Base-by-base conservation (phyloP, 1,139 yeast genomes). In the Kodamaea sp. region DNA sequence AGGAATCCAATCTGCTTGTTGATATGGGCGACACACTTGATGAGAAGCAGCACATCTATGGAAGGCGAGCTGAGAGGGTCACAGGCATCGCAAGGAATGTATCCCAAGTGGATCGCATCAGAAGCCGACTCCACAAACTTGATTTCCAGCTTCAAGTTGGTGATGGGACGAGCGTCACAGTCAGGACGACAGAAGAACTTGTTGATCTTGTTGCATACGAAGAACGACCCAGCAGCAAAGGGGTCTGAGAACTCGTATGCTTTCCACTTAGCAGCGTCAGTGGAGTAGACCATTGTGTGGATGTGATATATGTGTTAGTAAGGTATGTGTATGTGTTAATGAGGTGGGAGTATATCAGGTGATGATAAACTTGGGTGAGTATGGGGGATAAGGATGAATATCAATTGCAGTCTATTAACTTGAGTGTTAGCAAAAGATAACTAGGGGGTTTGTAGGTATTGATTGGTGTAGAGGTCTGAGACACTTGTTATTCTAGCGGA, bases 181-280 rank as follows among this genome's bases (percentile, higher is more conserved):
- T 78, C 83, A 2, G 90, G 89, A 38, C 86, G 75, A 48, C 89
- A 83, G 38, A 75, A 73, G 19, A 50, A 44, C 34, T 63, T 62
- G 24, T 56, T 55, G 21, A 61, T 50, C 42, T 62, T 65, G 53
- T 76, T 73, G 49, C 78, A 71, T 15, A 78, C 81, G 31, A 58
- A 55, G 47, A 80, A 80, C 15, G 76, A 59, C 18, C 74, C 76
- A 2, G 81, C 73, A 8, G 86, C 82, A 48, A 78, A 79, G 1
- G 87, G 87, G 51, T 80, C 87, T 41, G 75, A 68, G 51, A 78
- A 78, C 50, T 78, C 83, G 53, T 77, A 80, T 2, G 86, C 86
- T 40, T 73, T 77, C 83, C 83, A 78, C 47, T 70, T 78, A 29
- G 76, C 59, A 19, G 63, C 55, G 26, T 75, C 79, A 5, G 73